phyloP scores from a whole-genome alignment of 805 yeast genomes.

The Tetrapisispora taiwanensis region DNA sequence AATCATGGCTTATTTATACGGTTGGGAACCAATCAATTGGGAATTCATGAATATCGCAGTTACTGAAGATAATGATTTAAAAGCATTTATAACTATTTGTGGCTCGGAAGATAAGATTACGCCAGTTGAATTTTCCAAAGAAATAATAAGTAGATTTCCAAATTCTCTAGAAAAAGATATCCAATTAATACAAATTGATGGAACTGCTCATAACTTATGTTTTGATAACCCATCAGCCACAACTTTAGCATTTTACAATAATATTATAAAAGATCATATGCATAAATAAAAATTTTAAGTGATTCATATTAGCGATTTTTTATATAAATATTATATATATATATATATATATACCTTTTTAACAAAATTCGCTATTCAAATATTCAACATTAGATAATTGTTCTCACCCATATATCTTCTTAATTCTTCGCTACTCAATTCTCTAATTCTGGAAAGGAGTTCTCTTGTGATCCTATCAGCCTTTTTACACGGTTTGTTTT shows the following conservation, averaged over 20 bases:
- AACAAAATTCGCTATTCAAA: neutral
- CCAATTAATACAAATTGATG: slow-evolving; percentile 8
- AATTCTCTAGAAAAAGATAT: neutral
- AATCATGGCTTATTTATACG: slow-evolving; percentile 21
- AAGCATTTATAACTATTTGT: slow-evolving; percentile 11
- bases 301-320: neutral
- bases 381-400: slow-evolving; percentile 8
- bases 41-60: slow-evolving; percentile 3
- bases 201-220: slow-evolving; percentile 23
- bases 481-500: slow-evolving; percentile 8
- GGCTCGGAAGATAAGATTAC: slow-evolving; percentile 22
- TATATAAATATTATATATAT: neutral
- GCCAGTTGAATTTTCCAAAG: slow-evolving; percentile 9
- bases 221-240: slow-evolving; percentile 16
- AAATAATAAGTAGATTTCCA: slow-evolving; percentile 6
- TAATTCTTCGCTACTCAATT: slow-evolving; percentile 18
- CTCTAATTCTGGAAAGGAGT: slow-evolving; percentile 10
- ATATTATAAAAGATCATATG: neutral
- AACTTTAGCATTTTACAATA: slow-evolving; percentile 5
- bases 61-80: neutral
- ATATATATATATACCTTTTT: neutral
- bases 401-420: slow-evolving; percentile 26
- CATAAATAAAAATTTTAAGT: neutral
- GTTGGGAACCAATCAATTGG: slow-evolving; percentile 26
- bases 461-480: slow-evolving; percentile 16